Evolutionary conservation across 257 asterid species (phyloP).

Genomic region (Rauvolfia tetraphylla): DNA sequence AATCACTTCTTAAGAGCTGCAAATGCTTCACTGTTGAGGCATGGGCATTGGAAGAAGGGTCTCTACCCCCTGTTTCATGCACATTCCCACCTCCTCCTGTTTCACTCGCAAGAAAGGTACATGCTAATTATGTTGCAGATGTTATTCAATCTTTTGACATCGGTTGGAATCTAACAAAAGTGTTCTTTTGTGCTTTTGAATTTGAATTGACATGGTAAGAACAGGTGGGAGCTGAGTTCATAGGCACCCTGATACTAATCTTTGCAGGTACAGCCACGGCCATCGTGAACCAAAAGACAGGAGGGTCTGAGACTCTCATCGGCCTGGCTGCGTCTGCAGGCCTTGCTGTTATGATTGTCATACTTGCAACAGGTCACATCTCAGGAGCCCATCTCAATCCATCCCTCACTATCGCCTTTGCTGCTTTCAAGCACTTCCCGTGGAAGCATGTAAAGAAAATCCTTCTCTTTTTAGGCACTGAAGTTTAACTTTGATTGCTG

Average conservation of each 20-base stretch:
- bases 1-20: conserved; percentile 52
- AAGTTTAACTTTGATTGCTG: neutral
- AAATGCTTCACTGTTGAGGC: conserved; percentile 61
- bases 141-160: neutral
- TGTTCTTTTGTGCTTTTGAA: neutral
- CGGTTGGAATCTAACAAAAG: neutral
- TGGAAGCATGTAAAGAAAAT: conserved; percentile 57
- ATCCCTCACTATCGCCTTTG: conserved; percentile 79
- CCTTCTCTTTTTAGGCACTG: neutral
- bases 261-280: conserved; percentile 73
- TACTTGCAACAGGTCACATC: conserved; percentile 91
- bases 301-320: conserved; percentile 66
- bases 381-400: conserved; percentile 98
- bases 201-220: neutral
- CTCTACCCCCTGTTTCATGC: conserved; percentile 53
- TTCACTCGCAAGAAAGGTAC: conserved; percentile 73
- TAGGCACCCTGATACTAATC: conserved; percentile 71
- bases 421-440: conserved; percentile 79
- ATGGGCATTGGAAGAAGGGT: conserved; percentile 67
- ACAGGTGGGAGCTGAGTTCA: conserved; percentile 92
- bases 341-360: conserved; percentile 84
- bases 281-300: conserved; percentile 68
- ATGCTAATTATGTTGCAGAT: neutral
- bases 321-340: conserved; percentile 74
- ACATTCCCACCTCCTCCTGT: conserved; percentile 63